Evolutionary conservation across 2,329 filamentous ascomycete genomes (phyloP).

Genomic region (Ciborinia camelliae): DNA sequence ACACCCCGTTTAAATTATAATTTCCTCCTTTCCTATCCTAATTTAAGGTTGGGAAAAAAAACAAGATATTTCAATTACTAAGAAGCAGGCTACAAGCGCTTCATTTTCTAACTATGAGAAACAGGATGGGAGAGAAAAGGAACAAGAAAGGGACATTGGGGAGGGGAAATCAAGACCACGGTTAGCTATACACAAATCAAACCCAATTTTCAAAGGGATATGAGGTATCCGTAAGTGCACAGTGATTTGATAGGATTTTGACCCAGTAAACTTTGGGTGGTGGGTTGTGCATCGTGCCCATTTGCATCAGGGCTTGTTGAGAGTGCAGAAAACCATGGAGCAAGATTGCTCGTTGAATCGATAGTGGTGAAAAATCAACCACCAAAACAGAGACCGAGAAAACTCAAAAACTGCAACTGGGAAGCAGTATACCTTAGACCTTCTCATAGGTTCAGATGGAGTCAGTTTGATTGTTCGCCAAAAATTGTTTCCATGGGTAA

Average conservation of each 20-base stretch:
- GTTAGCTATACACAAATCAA: not conserved
- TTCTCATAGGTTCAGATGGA: slow-evolving; percentile 42
- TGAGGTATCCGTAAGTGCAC: not conserved
- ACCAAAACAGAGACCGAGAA: slow-evolving; percentile 16
- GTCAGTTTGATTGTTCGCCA: slow-evolving; percentile 41
- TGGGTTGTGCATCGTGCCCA: not conserved
- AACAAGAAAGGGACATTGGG: no score
- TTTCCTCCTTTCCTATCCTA: no score
- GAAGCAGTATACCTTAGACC: no score
- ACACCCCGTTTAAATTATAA: no score
- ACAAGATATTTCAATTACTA: no score
- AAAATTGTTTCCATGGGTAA: slow-evolving; percentile 43
- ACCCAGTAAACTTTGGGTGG: no score
- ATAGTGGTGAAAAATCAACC: not conserved
- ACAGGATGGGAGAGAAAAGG: no score
- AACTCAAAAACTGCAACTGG: slow-evolving; percentile 36
- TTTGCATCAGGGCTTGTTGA: not conserved
- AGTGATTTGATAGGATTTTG: not conserved
- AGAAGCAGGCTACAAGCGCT: no score
- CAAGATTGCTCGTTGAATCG: not conserved
- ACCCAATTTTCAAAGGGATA: not conserved
- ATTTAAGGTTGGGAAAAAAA: no score
- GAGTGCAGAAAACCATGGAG: not conserved
- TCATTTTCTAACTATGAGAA: no score
- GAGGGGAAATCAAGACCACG: no score